Evolutionary conservation across 768 basidiomycete species (phyloP).

Genomic region (Naganishia kalamii): DNA sequence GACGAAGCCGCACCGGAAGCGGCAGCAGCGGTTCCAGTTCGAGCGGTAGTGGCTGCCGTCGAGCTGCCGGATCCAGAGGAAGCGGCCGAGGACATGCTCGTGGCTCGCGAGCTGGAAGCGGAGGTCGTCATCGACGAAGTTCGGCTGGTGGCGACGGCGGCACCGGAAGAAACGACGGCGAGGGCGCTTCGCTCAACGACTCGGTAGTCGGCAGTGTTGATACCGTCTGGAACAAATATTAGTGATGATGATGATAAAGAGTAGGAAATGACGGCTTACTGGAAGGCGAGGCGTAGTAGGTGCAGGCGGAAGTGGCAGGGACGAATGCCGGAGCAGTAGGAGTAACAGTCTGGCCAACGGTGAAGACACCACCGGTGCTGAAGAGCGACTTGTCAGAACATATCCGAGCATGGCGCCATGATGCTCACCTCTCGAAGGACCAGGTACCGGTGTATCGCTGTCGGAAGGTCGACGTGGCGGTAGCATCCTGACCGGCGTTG

Average conservation of each 20-base stretch:
- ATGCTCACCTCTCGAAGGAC: constrained; percentile 28
- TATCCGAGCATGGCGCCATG: neutral
- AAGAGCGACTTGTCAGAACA: neutral
- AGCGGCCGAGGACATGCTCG: neutral
- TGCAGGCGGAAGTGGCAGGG: constrained; percentile 48
- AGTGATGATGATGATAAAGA: neutral
- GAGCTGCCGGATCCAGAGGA: constrained; percentile 19
- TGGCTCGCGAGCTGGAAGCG: constrained; percentile 22
- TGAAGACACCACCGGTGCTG: constrained; percentile 35
- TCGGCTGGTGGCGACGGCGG: constrained; percentile 50
- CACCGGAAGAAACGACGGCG: constrained; percentile 56
- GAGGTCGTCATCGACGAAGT: constrained; percentile 29
- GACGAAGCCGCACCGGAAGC: constrained; percentile 23
- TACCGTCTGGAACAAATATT: constrained; percentile 18
- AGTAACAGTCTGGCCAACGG: constrained; percentile 46
- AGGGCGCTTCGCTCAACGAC: constrained; percentile 48
- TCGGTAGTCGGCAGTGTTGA: constrained; percentile 31
- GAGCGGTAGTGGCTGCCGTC: constrained; percentile 23
- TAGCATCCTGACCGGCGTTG: neutral
- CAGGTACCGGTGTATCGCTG: constrained; percentile 48
- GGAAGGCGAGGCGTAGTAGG: constrained; percentile 41
- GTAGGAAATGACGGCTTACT: constrained; percentile 1
- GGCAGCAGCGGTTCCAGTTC: constrained; percentile 19
- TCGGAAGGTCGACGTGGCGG: constrained; percentile 44
- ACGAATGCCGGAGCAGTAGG: constrained; percentile 36